A percentile compares a stretch with the other conserved stretches of the same genome.
phyloP scores from a whole-genome alignment of 805 yeast species.

The Metschnikowia corniflorae region DNA sequence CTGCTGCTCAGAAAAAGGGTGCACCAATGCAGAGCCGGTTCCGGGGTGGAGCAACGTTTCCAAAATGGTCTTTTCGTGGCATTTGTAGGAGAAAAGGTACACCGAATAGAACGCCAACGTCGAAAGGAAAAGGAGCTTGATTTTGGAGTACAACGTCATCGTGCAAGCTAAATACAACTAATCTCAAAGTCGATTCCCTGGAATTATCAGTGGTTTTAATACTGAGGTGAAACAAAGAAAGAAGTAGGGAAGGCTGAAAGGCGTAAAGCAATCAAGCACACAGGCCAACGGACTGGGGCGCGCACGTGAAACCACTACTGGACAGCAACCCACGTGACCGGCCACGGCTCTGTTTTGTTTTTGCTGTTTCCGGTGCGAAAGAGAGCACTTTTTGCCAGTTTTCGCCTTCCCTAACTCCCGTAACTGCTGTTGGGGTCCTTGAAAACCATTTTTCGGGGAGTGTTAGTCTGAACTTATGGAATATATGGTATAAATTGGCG shows the following conservation, averaged over 20 bases:
- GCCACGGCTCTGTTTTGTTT: constrained; percentile 4
- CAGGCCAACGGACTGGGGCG: constrained; percentile 5
- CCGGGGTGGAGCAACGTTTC: constrained; percentile 20
- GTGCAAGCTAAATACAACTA: too few relatives aligned
- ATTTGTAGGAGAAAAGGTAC: constrained; percentile 40
- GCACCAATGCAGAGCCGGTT: constrained; percentile 29
- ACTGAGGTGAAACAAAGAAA: too few relatives aligned
- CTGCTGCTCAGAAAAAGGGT: constrained; percentile 38
- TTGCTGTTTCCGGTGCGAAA: constrained; percentile 4
- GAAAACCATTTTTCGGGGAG: too few relatives aligned
- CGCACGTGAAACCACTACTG: too few relatives aligned
- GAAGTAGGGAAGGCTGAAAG: neutral
- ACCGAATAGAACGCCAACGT: constrained; percentile 30
- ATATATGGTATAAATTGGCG: too few relatives aligned
- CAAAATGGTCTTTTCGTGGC: constrained; percentile 30
- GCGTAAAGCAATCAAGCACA: constrained; percentile 2
- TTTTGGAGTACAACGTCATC: constrained; percentile 16
- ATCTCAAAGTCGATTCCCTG: too few relatives aligned
- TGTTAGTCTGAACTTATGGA: too few relatives aligned
- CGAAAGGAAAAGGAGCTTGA: constrained; percentile 22
- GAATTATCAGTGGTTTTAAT: too few relatives aligned
- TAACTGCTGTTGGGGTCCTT: too few relatives aligned
- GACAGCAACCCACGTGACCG: constrained; percentile 10
- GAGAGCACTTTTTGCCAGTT: too few relatives aligned
- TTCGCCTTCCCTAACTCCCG: too few relatives aligned